Conservation (phyloP, 1,284 basidiomycete genomes). For the Leccinum cinnamomeum region DNA sequence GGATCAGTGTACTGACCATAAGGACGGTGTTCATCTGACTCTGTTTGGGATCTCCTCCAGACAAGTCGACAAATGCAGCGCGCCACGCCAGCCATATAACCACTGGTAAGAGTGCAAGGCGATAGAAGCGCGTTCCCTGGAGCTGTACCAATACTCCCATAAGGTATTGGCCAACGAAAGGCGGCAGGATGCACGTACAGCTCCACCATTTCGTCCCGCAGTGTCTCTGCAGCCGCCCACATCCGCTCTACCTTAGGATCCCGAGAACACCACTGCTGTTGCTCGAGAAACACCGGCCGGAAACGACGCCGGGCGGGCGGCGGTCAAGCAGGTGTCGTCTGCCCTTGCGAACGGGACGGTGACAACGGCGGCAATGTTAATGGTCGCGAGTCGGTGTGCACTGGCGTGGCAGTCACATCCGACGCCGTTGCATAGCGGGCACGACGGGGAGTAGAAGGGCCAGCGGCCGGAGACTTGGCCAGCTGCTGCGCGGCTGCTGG, state of each 20-base stretch:
- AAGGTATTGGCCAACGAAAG: slow-evolving; percentile 22
- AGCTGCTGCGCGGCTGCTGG: neutral
- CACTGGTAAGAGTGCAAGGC: slow-evolving; percentile 29
- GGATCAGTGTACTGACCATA: slow-evolving; percentile 14
- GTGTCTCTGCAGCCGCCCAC: slow-evolving; percentile 23
- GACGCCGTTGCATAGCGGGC: neutral
- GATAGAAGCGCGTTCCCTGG: slow-evolving; percentile 23
- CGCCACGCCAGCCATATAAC: slow-evolving; percentile 24
- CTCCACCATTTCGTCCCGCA: slow-evolving; percentile 19
- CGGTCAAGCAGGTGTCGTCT: slow-evolving; percentile 7
- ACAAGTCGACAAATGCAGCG: slow-evolving; percentile 24
- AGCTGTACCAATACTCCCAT: slow-evolving; percentile 34
- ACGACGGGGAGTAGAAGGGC: slow-evolving; percentile 31
- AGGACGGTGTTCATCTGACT: slow-evolving; percentile 19
- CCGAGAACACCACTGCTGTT: slow-evolving; percentile 31
- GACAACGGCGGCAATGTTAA: neutral
- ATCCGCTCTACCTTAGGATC: slow-evolving; percentile 33
- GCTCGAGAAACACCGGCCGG: slow-evolving; percentile 33
- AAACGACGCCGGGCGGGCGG: slow-evolving; percentile 22
- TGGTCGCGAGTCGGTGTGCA: slow-evolving; percentile 4
- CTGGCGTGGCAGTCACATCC: neutral
- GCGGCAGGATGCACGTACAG: slow-evolving; percentile 21
- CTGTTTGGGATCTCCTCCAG: slow-evolving; percentile 21
- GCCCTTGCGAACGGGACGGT: slow-evolving; percentile 16
- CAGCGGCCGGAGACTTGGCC: slow-evolving; percentile 3